Conservation (phyloP, 2,329 filamentous ascomycete species). For the Exophiala sp. region DNA sequence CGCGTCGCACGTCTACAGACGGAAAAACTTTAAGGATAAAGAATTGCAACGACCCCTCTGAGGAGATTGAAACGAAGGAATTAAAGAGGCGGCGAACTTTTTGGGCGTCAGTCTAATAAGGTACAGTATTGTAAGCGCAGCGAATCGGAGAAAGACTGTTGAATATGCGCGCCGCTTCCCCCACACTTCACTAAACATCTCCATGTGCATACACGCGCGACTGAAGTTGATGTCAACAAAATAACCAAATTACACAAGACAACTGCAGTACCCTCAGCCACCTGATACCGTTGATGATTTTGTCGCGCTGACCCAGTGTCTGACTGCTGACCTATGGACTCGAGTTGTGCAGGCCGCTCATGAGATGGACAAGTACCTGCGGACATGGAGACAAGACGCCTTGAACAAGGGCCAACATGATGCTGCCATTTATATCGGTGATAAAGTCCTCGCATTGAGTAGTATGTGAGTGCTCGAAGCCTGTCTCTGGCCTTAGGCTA, state of each 20-base stretch:
- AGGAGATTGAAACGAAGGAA: too few species aligned
- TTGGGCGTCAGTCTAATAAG: background rate
- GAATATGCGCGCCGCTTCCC: slow-evolving; percentile 9
- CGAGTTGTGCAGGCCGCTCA: background rate
- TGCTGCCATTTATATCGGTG: slow-evolving; percentile 92
- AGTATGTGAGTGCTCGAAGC: slow-evolving; percentile 55
- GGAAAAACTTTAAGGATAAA: background rate
- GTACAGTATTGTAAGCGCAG: background rate
- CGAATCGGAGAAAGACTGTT: slow-evolving; percentile 3
- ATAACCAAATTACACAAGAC: too few species aligned
- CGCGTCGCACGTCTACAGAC: background rate
- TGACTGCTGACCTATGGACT: background rate
- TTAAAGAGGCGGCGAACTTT: too few species aligned
- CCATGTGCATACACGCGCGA: too few species aligned
- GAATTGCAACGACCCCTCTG: background rate
- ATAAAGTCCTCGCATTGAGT: slow-evolving; percentile 92
- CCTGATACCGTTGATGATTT: too few species aligned
- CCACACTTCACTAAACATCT: slow-evolving; percentile 7
- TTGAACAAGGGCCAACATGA: slow-evolving; percentile 95
- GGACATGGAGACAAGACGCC: slow-evolving; percentile 92
- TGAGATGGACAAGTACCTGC: slow-evolving; percentile 84
- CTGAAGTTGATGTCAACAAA: too few species aligned
- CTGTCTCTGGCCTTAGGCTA: background rate
- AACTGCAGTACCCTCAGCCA: too few species aligned
- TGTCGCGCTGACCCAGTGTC: too few species aligned